Evolutionary conservation across 352 stramenopile genomes (phyloP).

Genomic region (Phytophthora uliginosa): DNA sequence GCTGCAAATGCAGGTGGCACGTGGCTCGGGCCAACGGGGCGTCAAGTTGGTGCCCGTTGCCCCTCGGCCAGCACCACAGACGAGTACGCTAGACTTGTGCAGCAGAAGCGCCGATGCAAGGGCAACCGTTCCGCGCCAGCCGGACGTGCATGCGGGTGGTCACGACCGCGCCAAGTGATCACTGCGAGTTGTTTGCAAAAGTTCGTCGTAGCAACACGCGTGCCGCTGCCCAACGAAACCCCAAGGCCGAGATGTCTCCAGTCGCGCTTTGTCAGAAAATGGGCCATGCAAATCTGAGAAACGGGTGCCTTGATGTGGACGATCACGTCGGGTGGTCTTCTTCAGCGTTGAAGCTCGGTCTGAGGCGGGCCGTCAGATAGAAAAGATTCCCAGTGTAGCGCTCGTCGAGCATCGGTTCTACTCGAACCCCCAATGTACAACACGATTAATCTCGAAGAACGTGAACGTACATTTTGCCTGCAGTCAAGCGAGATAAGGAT

Average conservation of each 20-base stretch:
- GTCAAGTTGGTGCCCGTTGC: neutral
- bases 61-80: slow-evolving; percentile 5
- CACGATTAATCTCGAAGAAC: too few species aligned
- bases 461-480: neutral
- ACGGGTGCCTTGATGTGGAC: slow-evolving; percentile 5
- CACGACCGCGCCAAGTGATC: slow-evolving; percentile 7
- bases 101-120: neutral
- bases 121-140: slow-evolving; percentile 1
- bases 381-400: slow-evolving; percentile 2
- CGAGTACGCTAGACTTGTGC: neutral
- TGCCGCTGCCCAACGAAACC: slow-evolving; percentile 27
- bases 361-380: slow-evolving; percentile 15
- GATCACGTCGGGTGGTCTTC: slow-evolving; percentile 5
- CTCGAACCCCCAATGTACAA: neutral
- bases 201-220: slow-evolving; percentile 21
- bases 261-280: slow-evolving; percentile 8
- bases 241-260: slow-evolving; percentile 16
- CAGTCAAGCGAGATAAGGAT: neutral
- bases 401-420: neutral
- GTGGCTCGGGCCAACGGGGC: slow-evolving; percentile 26
- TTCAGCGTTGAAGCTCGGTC: slow-evolving; percentile 11
- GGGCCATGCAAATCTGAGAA: slow-evolving; percentile 18
- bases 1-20: slow-evolving; percentile 6
- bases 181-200: slow-evolving; percentile 5
- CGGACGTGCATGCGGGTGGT: neutral